phyloP scores from a whole-genome alignment of 2,329 filamentous ascomycete species.

The Esteya vermicola region DNA sequence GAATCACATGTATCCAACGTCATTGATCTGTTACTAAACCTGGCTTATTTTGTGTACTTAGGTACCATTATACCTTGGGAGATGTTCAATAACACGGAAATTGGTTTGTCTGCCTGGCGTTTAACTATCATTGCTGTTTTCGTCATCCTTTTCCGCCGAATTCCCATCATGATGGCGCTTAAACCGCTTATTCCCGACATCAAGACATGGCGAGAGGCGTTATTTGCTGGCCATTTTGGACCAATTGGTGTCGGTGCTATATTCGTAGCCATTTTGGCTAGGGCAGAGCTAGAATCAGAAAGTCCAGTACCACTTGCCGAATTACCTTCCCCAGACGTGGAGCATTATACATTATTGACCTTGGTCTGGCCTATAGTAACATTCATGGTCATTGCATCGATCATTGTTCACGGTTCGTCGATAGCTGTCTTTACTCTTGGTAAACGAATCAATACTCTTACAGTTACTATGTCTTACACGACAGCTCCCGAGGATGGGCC shows the following conservation, averaged over 20 bases:
- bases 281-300: slow-evolving; percentile 75
- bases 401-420: slow-evolving; percentile 93
- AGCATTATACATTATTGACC: slow-evolving; percentile 57
- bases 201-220: slow-evolving; percentile 93
- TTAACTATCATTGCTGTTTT: slow-evolving; percentile 88
- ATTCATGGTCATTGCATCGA: slow-evolving; percentile 88
- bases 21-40: slow-evolving; percentile 90
- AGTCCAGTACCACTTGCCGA: slow-evolving; percentile 58
- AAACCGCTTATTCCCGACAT: slow-evolving; percentile 93
- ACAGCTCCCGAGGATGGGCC: slow-evolving; percentile 76
- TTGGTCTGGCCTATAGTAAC: slow-evolving; percentile 93
- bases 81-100: slow-evolving; percentile 61
- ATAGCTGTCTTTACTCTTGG: slow-evolving; percentile 95
- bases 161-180: slow-evolving; percentile 82
- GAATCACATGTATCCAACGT: slow-evolving; percentile 99
- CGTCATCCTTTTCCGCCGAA: slow-evolving; percentile 88
- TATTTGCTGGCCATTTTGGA: slow-evolving; percentile 95
- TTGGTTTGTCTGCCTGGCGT: slow-evolving; percentile 76
- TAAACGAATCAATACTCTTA: slow-evolving; percentile 94
- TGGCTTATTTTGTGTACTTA: slow-evolving; percentile 96
- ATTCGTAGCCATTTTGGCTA: slow-evolving; percentile 82
- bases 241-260: slow-evolving; percentile 95
- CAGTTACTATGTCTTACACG: slow-evolving; percentile 92
- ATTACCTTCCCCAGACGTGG: slow-evolving; percentile 38
- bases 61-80: slow-evolving; percentile 96